Evolutionary conservation across 2,329 filamentous ascomycete genomes (phyloP).

Genomic region (Huntiella abstrusa): DNA sequence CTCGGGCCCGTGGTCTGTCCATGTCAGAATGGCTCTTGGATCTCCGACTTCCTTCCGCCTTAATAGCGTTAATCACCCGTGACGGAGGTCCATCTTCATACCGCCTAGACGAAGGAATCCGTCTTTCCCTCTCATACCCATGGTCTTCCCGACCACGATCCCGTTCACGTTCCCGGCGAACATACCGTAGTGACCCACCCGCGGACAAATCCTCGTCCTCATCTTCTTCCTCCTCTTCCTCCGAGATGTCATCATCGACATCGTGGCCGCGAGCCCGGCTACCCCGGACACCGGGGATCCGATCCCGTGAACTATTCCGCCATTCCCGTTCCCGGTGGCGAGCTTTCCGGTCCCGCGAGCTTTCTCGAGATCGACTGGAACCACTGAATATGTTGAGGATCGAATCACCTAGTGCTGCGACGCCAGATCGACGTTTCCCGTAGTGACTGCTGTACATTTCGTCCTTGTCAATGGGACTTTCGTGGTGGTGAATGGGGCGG

Average conservation of each 20-base stretch:
- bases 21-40: slow-evolving; percentile 32
- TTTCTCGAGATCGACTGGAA: slow-evolving; percentile 2
- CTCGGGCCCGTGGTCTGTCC: slow-evolving; percentile 23
- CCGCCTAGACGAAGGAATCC: neutral
- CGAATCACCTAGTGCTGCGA: neutral
- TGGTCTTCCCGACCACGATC: slow-evolving; percentile 5
- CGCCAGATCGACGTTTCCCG: slow-evolving; percentile 5
- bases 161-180: neutral
- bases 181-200: neutral
- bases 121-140: slow-evolving; percentile 6
- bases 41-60: slow-evolving; percentile 11
- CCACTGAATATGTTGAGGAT: slow-evolving; percentile 5
- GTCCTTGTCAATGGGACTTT: slow-evolving; percentile 4
- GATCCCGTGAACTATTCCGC: neutral
- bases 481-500: neutral
- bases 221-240: slow-evolving; percentile 1
- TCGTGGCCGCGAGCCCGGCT: neutral
- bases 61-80: neutral
- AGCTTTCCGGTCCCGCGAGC: slow-evolving; percentile 3
- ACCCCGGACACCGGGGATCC: neutral
- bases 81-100: slow-evolving; percentile 3
- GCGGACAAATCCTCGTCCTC: slow-evolving; percentile 1
- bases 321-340: slow-evolving; percentile 7
- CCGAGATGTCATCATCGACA: slow-evolving; percentile 3
- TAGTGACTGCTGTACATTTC: neutral